Evolutionary conservation across 2,329 filamentous ascomycete species (phyloP).

Genomic region (Teratosphaeria pseudoeucalypti): DNA sequence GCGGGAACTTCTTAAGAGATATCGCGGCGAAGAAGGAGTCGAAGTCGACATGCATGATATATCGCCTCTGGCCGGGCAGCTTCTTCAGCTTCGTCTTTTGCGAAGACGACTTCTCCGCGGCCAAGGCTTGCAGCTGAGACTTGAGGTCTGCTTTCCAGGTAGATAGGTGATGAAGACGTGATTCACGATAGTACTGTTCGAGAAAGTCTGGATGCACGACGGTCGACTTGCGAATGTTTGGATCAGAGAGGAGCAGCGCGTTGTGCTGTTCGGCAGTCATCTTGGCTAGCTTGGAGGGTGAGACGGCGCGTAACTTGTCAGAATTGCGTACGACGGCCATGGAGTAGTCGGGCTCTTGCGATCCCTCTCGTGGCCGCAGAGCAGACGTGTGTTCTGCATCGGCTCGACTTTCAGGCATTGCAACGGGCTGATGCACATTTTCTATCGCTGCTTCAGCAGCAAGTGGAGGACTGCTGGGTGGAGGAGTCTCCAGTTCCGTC

Average conservation of each 20-base stretch:
- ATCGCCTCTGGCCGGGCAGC: conserved; percentile 57
- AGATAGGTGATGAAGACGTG: conserved; percentile 85
- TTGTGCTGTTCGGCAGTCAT: conserved; percentile 92
- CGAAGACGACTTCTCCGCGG: conserved; percentile 54
- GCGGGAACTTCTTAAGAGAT: conserved; percentile 67
- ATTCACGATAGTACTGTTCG: conserved; percentile 90
- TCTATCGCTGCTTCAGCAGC: not conserved
- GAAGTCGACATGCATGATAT: conserved; percentile 93
- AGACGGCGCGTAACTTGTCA: conserved; percentile 16
- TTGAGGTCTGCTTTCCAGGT: conserved; percentile 96
- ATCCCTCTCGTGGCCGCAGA: conserved; percentile 19
- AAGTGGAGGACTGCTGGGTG: not conserved
- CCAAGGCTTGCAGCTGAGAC: conserved; percentile 70
- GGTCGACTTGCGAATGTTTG: conserved; percentile 75
- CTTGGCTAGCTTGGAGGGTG: conserved; percentile 27
- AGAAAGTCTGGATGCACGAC: conserved; percentile 89
- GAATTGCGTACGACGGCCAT: conserved; percentile 23
- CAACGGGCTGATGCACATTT: not conserved
- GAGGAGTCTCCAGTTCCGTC: not conserved
- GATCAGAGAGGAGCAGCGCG: conserved; percentile 69
- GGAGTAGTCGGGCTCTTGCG: conserved; percentile 24
- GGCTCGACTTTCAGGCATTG: not conserved
- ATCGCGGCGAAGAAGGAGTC: conserved; percentile 98
- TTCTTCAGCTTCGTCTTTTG: conserved; percentile 44
- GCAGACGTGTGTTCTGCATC: not conserved